Conservation (phyloP, 495 filamentous ascomycete genomes). For the Poronia punctata region DNA sequence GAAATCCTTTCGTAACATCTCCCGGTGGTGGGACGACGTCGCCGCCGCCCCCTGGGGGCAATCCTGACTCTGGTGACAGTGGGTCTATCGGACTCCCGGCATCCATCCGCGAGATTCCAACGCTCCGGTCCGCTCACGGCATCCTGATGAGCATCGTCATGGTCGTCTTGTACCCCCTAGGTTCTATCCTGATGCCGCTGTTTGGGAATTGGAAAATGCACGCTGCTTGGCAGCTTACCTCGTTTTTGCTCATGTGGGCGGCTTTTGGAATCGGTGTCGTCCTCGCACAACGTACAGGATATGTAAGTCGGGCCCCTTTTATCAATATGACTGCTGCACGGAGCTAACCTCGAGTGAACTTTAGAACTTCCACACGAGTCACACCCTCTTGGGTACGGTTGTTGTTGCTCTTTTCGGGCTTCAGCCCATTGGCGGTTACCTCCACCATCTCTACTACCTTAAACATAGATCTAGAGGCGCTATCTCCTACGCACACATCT, state of each 20-base stretch:
- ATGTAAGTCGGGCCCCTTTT: no score
- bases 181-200: conserved; percentile 49
- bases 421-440: conserved; percentile 56
- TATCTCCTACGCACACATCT: conserved; percentile 61
- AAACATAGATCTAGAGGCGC: conserved; percentile 40
- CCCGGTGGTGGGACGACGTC: conserved; percentile 3
- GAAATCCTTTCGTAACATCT: conserved; percentile 53
- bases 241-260: conserved; percentile 48
- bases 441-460: conserved; percentile 56
- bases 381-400: conserved; percentile 52
- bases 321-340: no score
- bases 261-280: conserved; percentile 57
- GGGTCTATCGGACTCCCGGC: conserved; percentile 1
- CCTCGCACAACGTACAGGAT: conserved; percentile 29
- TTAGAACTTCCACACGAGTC: conserved; percentile 34
- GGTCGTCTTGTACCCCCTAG: conserved; percentile 48
- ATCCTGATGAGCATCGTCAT: conserved; percentile 53
- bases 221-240: conserved; percentile 49
- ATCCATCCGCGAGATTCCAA: conserved; percentile 10
- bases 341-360: conserved; percentile 9
- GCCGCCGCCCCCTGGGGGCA: not conserved
- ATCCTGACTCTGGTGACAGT: not conserved
- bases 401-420: conserved; percentile 51
- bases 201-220: conserved; percentile 48
- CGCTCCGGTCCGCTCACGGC: conserved; percentile 35